These are phyloP conservation scores for Aspergillus coremiiformis DNA, from an alignment of 495 filamentous ascomycete species.

Conservation along the genomic window DNA sequence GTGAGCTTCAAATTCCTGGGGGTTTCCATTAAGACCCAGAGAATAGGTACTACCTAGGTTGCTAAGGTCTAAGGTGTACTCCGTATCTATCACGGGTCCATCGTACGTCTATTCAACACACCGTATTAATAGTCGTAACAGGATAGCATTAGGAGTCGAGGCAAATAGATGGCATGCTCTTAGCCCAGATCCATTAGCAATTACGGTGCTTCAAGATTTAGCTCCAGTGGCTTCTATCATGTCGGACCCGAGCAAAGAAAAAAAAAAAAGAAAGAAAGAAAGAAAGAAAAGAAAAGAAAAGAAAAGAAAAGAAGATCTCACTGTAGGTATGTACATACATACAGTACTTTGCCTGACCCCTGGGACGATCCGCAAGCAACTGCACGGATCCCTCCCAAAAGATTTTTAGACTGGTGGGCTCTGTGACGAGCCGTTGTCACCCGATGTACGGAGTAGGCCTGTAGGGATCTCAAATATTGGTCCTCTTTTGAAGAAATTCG, in stretches of 20 bases:
- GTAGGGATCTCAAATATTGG: slow-evolving; percentile 31
- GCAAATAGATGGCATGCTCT: not conserved
- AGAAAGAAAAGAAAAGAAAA: not conserved
- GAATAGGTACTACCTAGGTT: not conserved
- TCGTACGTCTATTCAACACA: not conserved
- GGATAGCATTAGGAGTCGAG: not conserved
- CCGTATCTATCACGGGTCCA: not conserved
- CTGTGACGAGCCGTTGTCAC: slow-evolving; percentile 23
- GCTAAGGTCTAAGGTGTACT: too few species aligned
- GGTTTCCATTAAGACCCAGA: not conserved
- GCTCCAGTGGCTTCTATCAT: not conserved
- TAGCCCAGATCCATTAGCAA: not conserved
- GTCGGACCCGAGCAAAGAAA: not conserved
- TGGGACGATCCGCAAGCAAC: slow-evolving; percentile 10
- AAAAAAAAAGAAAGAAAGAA: not conserved
- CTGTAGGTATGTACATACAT: too few species aligned
- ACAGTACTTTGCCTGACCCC: slow-evolving; percentile 5
- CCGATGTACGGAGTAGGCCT: too few species aligned
- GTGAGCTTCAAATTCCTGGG: not conserved
- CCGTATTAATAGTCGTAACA: not conserved
- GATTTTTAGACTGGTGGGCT: slow-evolving; percentile 20
- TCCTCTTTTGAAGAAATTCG: slow-evolving; percentile 7
- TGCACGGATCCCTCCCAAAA: slow-evolving; percentile 19
- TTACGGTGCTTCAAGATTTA: not conserved
- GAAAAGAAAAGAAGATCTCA: not conserved